Evolutionary conservation across 495 filamentous ascomycete species (phyloP).

Genomic region (Penicillium lividum): DNA sequence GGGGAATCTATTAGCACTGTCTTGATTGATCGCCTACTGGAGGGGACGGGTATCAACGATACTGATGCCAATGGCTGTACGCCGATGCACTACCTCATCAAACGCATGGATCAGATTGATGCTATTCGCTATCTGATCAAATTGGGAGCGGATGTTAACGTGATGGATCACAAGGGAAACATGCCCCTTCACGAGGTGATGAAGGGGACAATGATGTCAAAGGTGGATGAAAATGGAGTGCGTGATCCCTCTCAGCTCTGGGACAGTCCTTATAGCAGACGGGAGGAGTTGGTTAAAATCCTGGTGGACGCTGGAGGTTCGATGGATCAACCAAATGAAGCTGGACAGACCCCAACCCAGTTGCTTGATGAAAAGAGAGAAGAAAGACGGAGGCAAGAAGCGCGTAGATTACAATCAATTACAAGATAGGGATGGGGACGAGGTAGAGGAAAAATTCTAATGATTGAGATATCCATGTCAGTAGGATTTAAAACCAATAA

Average conservation of each 20-base stretch:
- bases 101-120: neutral
- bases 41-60: neutral
- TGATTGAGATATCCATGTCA: too few relatives aligned
- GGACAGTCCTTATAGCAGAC: neutral
- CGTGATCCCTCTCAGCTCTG: neutral
- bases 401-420: too few relatives aligned
- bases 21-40: neutral
- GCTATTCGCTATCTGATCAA: slow-evolving; percentile 2
- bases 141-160: neutral
- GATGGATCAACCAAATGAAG: neutral
- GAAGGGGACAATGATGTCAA: neutral
- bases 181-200: neutral
- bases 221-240: neutral
- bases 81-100: slow-evolving; percentile 2
- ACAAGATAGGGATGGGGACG: too few relatives aligned
- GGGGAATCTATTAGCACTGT: neutral
- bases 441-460: too few relatives aligned
- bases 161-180: slow-evolving; percentile 1
- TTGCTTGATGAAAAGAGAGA: slow-evolving; percentile 2
- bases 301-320: slow-evolving; percentile 3
- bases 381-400: neutral
- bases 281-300: slow-evolving; percentile 4
- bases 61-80: slow-evolving; percentile 1
- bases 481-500: too few relatives aligned
- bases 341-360: neutral